A percentile compares a stretch with the other conserved stretches of the same genome.
Conservation (phyloP, 176 grass and related monocot genomes). For the Poa pratensis region DNA sequence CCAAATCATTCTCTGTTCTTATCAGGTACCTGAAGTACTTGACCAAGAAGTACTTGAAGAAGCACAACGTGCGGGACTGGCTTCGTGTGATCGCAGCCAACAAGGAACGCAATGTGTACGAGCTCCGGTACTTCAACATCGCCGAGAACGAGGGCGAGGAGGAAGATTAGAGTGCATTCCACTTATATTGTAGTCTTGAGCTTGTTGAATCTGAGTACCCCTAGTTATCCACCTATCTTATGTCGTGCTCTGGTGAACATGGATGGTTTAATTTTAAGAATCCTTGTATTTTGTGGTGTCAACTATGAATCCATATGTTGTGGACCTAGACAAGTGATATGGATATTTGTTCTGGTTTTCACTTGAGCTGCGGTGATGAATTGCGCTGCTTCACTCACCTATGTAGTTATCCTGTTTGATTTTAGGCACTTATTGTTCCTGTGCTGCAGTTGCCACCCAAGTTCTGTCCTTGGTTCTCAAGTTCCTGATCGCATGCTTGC, state of each 20-base stretch:
- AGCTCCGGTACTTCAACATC: slow-evolving; percentile 90
- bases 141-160: slow-evolving; percentile 89
- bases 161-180: slow-evolving; percentile 62
- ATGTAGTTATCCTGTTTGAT: background rate
- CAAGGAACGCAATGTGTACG: slow-evolving; percentile 79
- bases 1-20: background rate
- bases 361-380: background rate
- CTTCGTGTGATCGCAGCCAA: slow-evolving; percentile 80
- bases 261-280: slow-evolving; percentile 43
- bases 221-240: slow-evolving; percentile 33
- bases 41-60: slow-evolving; percentile 96
- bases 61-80: slow-evolving; percentile 92
- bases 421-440: background rate
- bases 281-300: slow-evolving; percentile 33
- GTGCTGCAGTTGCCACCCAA: background rate
- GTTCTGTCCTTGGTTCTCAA: background rate
- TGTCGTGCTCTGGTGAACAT: slow-evolving; percentile 42
- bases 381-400: background rate
- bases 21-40: slow-evolving; percentile 89
- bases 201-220: slow-evolving; percentile 39
- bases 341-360: background rate
- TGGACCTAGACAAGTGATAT: background rate
- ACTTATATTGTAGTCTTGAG: slow-evolving; percentile 45
- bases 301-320: slow-evolving; percentile 7
- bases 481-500: background rate